Base-by-base conservation (phyloP, 2,329 filamentous ascomycete genomes). In the Aspergillus fumigatiaffinis region DNA sequence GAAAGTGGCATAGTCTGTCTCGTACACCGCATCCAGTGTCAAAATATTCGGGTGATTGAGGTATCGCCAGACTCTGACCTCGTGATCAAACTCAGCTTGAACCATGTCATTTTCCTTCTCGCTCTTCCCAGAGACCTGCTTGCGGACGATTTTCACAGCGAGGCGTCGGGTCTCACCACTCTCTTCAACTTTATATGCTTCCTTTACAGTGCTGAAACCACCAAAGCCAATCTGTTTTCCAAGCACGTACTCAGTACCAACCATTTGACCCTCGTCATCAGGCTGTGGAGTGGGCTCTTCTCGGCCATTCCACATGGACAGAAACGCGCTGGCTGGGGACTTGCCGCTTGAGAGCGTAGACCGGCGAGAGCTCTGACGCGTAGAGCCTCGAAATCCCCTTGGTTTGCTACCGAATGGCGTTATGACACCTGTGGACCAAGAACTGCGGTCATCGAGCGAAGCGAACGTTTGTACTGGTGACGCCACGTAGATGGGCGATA, bases 111-210 rank as follows among this genome's bases (percentile, higher is more conserved):
- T 88, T 63, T 87, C 84, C 20, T 75, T 71, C 60, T 88, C 85
- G 28, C 77, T 79, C 61, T 80, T 82, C 54, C 81, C 79, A 10
- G 73, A 69, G 23, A 86, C 76, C 51, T 81, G 76, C 66, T 86
- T 87, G 60, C 81, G 84, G 20, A 89, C 85, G 62, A 89, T 87
- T 68, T 89, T 89, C 60, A 89, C 86, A 2, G 86, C 86, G 8
- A 77, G 68, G 20, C 70, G 71, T 53, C 81, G 80, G n/a, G 82
- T 78, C 46, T 80, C 76, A 42, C 81, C 80, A 51, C 79, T 74
- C 32, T 80, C 81, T 52, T 84, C 80, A 49, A 88, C 81, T 54
- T 85, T 87, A 59, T 80, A 85, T 7, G 86, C 85, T 71, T 89
- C 86, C 66, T 87, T 87, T 35, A 89, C 84, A 1, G 83, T 78